Evolutionary conservation across 116 monocot species (phyloP).

Genomic region (Posidonia oceanica): DNA sequence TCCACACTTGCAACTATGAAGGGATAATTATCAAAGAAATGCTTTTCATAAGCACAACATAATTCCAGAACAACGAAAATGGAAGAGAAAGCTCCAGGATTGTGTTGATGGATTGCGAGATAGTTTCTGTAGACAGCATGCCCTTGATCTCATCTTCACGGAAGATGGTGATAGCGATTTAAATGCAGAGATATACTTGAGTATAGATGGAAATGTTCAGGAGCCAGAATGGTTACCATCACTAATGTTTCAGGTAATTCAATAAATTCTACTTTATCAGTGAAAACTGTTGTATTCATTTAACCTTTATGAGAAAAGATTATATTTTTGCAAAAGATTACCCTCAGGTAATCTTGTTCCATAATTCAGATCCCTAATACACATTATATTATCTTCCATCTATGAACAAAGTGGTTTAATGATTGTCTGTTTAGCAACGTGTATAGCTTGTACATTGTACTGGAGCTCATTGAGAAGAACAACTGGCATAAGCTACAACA

Average conservation of each 20-base stretch:
- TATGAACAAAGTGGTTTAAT: no score
- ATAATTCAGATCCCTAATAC: no score
- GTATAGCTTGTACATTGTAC: no score
- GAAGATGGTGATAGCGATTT: slow-evolving; percentile 77
- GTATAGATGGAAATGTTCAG: slow-evolving; percentile 41
- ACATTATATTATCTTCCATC: no score
- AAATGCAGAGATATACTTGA: slow-evolving; percentile 81
- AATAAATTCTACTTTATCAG: neutral
- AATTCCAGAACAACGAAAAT: slow-evolving; percentile 80
- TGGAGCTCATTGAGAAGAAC: no score
- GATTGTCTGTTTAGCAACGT: no score
- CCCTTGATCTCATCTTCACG: slow-evolving; percentile 93
- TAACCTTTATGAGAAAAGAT: no score
- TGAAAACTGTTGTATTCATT: neutral
- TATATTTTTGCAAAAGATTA: neutral
- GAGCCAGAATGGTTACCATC: slow-evolving; percentile 80
- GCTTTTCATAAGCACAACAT: slow-evolving; percentile 38
- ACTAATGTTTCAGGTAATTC: slow-evolving; percentile 69
- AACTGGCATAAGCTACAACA: no score
- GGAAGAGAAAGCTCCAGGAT: slow-evolving; percentile 79
- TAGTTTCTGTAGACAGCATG: slow-evolving; percentile 90
- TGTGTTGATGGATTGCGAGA: slow-evolving; percentile 66
- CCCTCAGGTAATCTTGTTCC: no score
- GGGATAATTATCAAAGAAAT: slow-evolving; percentile 55
- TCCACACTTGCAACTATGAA: slow-evolving; percentile 69